These are phyloP conservation scores for Erythrophleum ivorense DNA, from an alignment of 331 rosid genomes.

Conservation along the genomic window DNA sequence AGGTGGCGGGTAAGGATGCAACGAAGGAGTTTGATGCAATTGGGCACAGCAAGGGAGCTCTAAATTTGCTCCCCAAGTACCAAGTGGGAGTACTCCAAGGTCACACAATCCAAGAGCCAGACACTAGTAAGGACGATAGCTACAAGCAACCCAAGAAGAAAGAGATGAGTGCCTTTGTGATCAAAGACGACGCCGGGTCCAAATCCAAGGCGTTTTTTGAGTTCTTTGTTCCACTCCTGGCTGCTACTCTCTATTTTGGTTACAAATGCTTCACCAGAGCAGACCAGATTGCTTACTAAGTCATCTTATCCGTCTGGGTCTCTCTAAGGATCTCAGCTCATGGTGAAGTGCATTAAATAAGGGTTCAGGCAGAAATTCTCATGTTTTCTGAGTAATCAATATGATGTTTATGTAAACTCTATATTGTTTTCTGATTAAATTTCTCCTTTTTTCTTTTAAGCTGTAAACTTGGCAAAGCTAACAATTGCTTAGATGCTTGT, in stretches of 20 bases:
- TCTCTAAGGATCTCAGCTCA: not conserved
- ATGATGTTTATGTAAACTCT: not conserved
- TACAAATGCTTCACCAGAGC: conserved; percentile 45
- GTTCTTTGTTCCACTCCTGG: conserved; percentile 51
- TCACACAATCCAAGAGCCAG: conserved; percentile 39
- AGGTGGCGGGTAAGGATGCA: conserved; percentile 73
- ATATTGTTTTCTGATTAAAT: not conserved
- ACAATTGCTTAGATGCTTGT: not conserved
- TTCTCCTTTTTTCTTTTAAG: not conserved
- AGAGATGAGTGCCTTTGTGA: conserved; percentile 66
- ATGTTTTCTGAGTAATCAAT: not conserved
- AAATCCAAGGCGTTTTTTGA: conserved; percentile 38
- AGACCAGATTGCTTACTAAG: conserved; percentile 19
- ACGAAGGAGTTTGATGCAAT: conserved; percentile 63
- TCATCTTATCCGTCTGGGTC: not conserved
- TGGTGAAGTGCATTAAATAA: not conserved
- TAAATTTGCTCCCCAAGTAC: conserved; percentile 49
- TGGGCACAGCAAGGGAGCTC: conserved; percentile 72
- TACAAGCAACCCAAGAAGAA: conserved; percentile 42
- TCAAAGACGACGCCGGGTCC: conserved; percentile 46
- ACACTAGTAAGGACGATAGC: conserved; percentile 36
- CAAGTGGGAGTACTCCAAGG: conserved; percentile 68
- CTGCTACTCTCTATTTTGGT: conserved; percentile 53
- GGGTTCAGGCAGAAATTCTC: not conserved
- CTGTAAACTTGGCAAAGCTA: not conserved